These are phyloP conservation scores for Closterium sp. DNA, from an alignment of 139 green algal species.

Conservation along the genomic window DNA sequence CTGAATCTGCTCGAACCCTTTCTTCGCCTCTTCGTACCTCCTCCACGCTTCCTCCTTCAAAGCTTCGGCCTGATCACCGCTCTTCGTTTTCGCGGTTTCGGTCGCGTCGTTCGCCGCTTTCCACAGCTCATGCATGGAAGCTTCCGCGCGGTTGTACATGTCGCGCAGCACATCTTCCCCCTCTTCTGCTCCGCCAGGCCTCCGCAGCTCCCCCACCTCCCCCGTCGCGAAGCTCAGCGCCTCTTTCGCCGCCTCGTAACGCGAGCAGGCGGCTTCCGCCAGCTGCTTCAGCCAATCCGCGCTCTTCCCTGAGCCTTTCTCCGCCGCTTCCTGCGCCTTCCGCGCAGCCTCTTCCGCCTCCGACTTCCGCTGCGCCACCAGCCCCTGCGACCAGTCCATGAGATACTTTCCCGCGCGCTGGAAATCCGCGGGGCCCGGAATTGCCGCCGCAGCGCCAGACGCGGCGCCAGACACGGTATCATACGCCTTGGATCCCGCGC, in stretches of 20 bases:
- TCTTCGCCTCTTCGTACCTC: not conserved
- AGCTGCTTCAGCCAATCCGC: not conserved
- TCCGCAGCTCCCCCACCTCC: not conserved
- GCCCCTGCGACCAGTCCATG: not conserved
- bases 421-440: not conserved
- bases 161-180: not conserved
- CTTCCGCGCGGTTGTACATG: not conserved
- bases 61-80: not conserved
- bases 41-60: not conserved
- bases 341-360: not conserved
- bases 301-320: not conserved
- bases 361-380: not conserved
- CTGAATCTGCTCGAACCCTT: not conserved
- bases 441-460: not conserved
- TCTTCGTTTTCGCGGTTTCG: not conserved
- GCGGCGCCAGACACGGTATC: not conserved
- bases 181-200: not conserved
- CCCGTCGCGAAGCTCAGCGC: not conserved
- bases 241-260: not conserved
- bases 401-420: not conserved
- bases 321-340: not conserved
- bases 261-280: not conserved
- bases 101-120: not conserved
- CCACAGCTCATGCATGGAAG: not conserved
- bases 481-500: not conserved